Evolutionary conservation across 495 filamentous ascomycete genomes (phyloP).

Genomic region (Podospora pseudocomata): DNA sequence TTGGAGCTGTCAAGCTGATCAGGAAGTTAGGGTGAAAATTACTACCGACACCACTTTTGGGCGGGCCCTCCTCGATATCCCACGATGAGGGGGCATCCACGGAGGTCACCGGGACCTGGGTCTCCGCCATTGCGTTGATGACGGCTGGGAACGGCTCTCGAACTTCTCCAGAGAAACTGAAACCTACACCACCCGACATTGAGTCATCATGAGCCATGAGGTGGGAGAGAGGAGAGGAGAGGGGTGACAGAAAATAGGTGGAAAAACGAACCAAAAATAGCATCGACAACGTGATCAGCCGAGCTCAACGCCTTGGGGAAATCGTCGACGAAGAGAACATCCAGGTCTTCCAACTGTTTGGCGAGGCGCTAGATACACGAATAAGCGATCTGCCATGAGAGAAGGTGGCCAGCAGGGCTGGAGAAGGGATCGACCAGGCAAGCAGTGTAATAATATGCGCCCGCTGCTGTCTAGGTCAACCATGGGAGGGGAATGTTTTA

Average conservation of each 20-base stretch:
- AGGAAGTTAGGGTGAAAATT: conserved; percentile 73
- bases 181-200: conserved; percentile 48
- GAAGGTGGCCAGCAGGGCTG: conserved; percentile 19
- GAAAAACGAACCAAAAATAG: conserved; percentile 71
- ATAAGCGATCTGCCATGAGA: conserved; percentile 16
- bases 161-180: conserved; percentile 89
- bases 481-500: not conserved
- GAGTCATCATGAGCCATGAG: not conserved
- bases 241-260: conserved; percentile 8
- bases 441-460: conserved; percentile 24
- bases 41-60: conserved; percentile 69
- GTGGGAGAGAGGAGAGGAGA: not conserved
- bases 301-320: conserved; percentile 62
- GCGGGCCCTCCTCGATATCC: conserved; percentile 86
- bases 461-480: conserved; percentile 2
- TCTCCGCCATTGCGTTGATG: conserved; percentile 69
- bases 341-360: conserved; percentile 77
- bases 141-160: conserved; percentile 84
- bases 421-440: not conserved
- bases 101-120: conserved; percentile 72
- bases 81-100: conserved; percentile 92
- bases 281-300: conserved; percentile 81
- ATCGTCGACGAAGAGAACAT: conserved; percentile 80
- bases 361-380: conserved; percentile 59
- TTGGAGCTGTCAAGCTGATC: conserved; percentile 90